These are phyloP conservation scores for Psilocybe sp. DNA, from an alignment of 768 basidiomycete genomes.

Conservation along the genomic window DNA sequence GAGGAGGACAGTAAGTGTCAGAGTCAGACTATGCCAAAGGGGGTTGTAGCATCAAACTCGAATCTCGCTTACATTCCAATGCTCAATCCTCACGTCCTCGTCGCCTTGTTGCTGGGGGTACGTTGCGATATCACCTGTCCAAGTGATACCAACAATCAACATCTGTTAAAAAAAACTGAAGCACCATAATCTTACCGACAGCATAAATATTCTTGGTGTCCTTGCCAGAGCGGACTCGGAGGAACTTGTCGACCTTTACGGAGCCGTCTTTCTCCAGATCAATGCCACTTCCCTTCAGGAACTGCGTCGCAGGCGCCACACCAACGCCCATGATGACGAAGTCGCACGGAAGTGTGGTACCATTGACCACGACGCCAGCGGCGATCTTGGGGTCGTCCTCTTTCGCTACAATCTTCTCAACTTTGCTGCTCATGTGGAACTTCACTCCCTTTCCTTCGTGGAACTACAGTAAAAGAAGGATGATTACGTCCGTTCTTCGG, in stretches of 20 bases:
- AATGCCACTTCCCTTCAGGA: slow-evolving; percentile 69
- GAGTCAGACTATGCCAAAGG: not conserved
- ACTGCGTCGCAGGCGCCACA: slow-evolving; percentile 78
- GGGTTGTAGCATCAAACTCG: not conserved
- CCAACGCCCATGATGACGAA: slow-evolving; percentile 86
- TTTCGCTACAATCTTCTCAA: slow-evolving; percentile 63
- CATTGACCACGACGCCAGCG: slow-evolving; percentile 63
- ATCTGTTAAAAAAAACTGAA: not conserved
- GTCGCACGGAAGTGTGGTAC: slow-evolving; percentile 65
- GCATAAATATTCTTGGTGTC: slow-evolving; percentile 61
- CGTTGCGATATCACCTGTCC: slow-evolving; percentile 72
- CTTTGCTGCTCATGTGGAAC: slow-evolving; percentile 75
- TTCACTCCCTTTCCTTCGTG: slow-evolving; percentile 81
- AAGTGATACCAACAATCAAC: not conserved
- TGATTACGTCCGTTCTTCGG: not conserved
- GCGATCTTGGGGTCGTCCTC: slow-evolving; percentile 53
- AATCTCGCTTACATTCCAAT: slow-evolving; percentile 74
- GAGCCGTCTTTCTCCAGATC: slow-evolving; percentile 74
- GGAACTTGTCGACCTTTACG: slow-evolving; percentile 71
- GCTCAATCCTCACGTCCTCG: slow-evolving; percentile 63
- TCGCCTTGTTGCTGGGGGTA: slow-evolving; percentile 65
- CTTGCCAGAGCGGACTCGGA: slow-evolving; percentile 50
- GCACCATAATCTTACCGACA: slow-evolving; percentile 43
- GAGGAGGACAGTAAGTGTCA: not conserved
- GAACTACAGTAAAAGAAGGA: slow-evolving; percentile 39